Percentiles rank a stretch among this genome's conserved stretches.
These are phyloP conservation scores for Saturnispora sanitii DNA, from an alignment of 805 yeast species.

Conservation along the genomic window DNA sequence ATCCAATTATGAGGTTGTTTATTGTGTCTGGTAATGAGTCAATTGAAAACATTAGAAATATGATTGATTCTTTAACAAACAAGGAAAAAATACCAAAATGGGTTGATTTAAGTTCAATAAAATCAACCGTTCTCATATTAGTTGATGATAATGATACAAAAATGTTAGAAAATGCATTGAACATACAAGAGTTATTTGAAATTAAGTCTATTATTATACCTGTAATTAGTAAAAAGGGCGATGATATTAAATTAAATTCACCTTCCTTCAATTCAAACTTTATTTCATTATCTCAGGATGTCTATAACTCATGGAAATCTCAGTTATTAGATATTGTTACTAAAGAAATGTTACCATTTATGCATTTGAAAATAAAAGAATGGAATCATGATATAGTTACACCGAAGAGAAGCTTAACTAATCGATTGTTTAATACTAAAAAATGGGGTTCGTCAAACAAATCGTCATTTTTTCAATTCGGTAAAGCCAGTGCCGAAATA, in stretches of 20 bases:
- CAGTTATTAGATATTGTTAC: constrained; percentile 39
- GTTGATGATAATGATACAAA: constrained; percentile 37
- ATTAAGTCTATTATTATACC: constrained; percentile 10
- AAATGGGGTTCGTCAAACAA: constrained; percentile 37
- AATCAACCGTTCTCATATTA: constrained; percentile 42
- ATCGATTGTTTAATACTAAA: constrained; percentile 52
- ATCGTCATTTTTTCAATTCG: constrained; percentile 26
- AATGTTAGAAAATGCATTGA: constrained; percentile 32
- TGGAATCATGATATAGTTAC: constrained; percentile 82
- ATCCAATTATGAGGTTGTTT: constrained; percentile 70
- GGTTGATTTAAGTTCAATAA: constrained; percentile 53
- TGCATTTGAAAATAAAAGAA: constrained; percentile 67
- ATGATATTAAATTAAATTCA: constrained; percentile 15
- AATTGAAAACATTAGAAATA: constrained; percentile 45
- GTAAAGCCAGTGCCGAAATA: constrained; percentile 4
- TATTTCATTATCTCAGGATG: constrained; percentile 13
- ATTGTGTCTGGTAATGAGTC: constrained; percentile 49
- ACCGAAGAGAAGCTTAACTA: constrained; percentile 68
- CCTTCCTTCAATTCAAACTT: constrained; percentile 21
- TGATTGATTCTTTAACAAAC: constrained; percentile 42
- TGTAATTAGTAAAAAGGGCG: not conserved
- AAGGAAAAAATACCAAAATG: constrained; percentile 44
- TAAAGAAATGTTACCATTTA: constrained; percentile 59
- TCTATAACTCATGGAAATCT: constrained; percentile 24
- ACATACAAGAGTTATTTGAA: constrained; percentile 25